A percentile compares a stretch with the other conserved stretches of the same genome.
Evolutionary conservation across 805 yeast species (phyloP).

Genomic region (Myxozyma sirexii): DNA sequence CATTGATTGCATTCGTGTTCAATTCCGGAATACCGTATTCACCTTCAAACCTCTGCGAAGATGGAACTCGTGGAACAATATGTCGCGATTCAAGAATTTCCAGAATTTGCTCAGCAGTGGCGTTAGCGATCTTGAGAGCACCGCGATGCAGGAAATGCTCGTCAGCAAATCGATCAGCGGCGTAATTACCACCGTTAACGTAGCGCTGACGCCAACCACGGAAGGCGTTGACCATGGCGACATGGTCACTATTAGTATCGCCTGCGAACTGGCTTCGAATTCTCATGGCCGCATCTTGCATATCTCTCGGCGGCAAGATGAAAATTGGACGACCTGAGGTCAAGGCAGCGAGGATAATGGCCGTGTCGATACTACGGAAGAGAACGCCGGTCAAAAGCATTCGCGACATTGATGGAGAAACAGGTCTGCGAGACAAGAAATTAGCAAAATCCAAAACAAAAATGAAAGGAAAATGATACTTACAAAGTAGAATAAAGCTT

Average conservation of each 20-base stretch:
- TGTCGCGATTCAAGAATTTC: conserved; percentile 22
- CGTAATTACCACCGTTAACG: not conserved
- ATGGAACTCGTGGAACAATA: conserved; percentile 14
- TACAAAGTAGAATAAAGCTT: conserved; percentile 22
- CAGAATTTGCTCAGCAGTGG: conserved; percentile 22
- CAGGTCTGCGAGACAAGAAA: conserved; percentile 10
- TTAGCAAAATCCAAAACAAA: not conserved
- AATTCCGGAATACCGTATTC: conserved; percentile 23
- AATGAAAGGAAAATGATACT: not conserved
- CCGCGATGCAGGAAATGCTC: conserved; percentile 7
- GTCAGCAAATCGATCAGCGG: conserved; percentile 23
- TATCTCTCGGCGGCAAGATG: conserved; percentile 13
- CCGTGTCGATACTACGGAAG: conserved; percentile 33
- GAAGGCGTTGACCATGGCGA: conserved; percentile 28
- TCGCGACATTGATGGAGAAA: conserved; percentile 24
- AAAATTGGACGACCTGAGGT: conserved; percentile 19
- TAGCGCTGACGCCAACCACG: conserved; percentile 21
- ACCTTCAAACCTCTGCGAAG: conserved; percentile 9
- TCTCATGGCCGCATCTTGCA: not conserved
- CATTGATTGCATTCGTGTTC: conserved; percentile 21
- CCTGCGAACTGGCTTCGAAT: conserved; percentile 9
- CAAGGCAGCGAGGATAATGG: conserved; percentile 25
- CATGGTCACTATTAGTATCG: conserved; percentile 16
- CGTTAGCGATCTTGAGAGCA: conserved; percentile 10
- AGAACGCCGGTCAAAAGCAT: conserved; percentile 29